These are phyloP conservation scores for Lophium mytilinum DNA, from an alignment of 495 filamentous ascomycete species.

Conservation along the genomic window DNA sequence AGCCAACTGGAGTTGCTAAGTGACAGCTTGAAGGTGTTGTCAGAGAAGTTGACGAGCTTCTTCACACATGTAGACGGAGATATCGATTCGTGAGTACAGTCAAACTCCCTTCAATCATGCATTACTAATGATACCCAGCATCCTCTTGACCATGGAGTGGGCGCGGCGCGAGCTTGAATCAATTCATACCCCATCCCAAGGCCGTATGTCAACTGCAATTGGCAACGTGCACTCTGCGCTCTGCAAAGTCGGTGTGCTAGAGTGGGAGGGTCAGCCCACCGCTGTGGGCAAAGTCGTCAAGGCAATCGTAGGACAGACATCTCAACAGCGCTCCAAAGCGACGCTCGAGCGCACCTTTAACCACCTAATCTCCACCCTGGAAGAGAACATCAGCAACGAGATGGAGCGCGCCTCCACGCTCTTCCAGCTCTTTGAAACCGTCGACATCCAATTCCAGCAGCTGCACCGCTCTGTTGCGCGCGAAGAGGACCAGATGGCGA, in stretches of 20 bases:
- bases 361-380: constrained; percentile 77
- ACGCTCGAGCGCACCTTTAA: constrained; percentile 80
- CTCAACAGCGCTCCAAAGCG: constrained; percentile 65
- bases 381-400: constrained; percentile 80
- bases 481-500: constrained; percentile 71
- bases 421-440: constrained; percentile 75
- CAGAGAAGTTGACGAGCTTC: constrained; percentile 75
- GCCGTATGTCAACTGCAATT: constrained; percentile 55
- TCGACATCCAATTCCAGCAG: constrained; percentile 82
- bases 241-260: constrained; percentile 59
- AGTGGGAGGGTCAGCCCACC: constrained; percentile 56
- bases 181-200: constrained; percentile 46
- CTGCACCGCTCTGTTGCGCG: constrained; percentile 77
- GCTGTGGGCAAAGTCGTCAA: constrained; percentile 55
- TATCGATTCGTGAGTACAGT: constrained; percentile 55
- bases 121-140: constrained; percentile 38
- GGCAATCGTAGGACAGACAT: constrained; percentile 68
- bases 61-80: constrained; percentile 89
- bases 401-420: constrained; percentile 66
- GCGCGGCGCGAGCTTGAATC: constrained; percentile 66
- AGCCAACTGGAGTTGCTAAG: constrained; percentile 72
- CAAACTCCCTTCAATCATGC: constrained; percentile 3
- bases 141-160: constrained; percentile 93
- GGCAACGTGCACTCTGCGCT: constrained; percentile 75
- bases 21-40: constrained; percentile 71